phyloP scores from a whole-genome alignment of 208 protist genomes.

The Crithidia fasciculata region DNA sequence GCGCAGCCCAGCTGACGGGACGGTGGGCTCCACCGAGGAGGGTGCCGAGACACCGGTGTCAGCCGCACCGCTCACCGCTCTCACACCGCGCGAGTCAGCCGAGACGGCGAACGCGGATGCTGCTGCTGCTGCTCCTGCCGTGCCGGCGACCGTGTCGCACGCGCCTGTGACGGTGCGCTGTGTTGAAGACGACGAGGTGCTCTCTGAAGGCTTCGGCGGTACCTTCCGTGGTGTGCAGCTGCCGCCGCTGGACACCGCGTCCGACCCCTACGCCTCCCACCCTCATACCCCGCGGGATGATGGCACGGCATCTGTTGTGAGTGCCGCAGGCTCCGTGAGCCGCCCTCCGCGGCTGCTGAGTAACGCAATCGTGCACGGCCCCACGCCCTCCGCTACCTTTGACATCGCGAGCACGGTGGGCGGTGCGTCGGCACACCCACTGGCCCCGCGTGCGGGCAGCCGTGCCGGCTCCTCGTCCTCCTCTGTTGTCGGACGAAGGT shows the following conservation, averaged over 20 bases:
- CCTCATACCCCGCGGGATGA: conserved; percentile 13
- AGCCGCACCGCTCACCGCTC: too few species aligned
- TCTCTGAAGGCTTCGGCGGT: neutral
- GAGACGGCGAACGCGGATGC: too few species aligned
- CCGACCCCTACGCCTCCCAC: conserved; percentile 4
- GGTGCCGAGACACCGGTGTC: too few species aligned
- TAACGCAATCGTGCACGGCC: neutral
- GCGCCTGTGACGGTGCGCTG: conserved; percentile 17
- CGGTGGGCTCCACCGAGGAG: too few species aligned
- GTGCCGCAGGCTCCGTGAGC: neutral
- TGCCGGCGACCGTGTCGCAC: neutral
- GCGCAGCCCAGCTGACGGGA: too few species aligned
- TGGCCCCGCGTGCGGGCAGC: conserved; percentile 28
- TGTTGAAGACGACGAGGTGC: conserved; percentile 7
- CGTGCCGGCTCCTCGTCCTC: conserved; percentile 8
- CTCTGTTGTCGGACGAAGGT: neutral
- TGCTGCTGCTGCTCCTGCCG: neutral
- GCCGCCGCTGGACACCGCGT: neutral
- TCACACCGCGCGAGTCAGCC: too few species aligned
- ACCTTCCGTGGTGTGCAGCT: neutral
- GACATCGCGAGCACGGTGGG: neutral
- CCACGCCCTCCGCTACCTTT: neutral
- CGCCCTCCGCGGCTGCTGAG: neutral
- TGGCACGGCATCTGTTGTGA: neutral
- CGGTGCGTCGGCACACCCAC: neutral